Base-by-base conservation (phyloP, 257 asterid species). In the Penstemon davidsonii region DNA sequence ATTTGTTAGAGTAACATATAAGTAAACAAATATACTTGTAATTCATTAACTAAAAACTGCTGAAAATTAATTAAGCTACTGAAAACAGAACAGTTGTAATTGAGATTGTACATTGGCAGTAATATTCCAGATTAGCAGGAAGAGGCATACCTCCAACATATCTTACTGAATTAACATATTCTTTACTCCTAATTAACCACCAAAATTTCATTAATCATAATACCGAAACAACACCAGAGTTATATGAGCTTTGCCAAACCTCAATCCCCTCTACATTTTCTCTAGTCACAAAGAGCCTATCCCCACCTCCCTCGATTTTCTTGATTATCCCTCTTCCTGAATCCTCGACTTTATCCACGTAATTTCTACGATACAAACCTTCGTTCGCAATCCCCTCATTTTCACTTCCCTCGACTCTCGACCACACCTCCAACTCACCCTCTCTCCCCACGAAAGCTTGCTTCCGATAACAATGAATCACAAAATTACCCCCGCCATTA, bases 391-490 rank as follows among this genome's bases (percentile, higher is more conserved):
- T 47, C 76, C 69, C 81, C 77, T 77, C 83, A 52, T 73, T 55
- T 5, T 42, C 81, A 33, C 68, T 41, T 40, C 78, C 90, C 63
- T 68, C 84, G 13, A 77, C 85, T 62, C 80, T 80, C 37, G 96
- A 90, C 99, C 97, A 93, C 25, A 93, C 99, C 80, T 93, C 97
- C 64, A 93, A 62, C 78, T 83, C 99, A 3, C 96, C 95, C 25
- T 78, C 96, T 70, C 99, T 79, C 64, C 97, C 97, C 2, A 87
- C 85, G 49, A 90, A 90, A 66, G 75, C 83, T 77, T 93, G 99
- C 72, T 84, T 86, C 57, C 88, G 75, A 61, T 88, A 90, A 81
- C 96, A 87, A 65, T 83, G 86, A 5, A 93, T 18, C 8, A 65
- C 83, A 50, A 80, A 80, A 74, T 72, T 82, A 13, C 78, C 82